Percentiles rank a stretch among this genome's conserved stretches.
These are phyloP conservation scores for Ajuga chamaepitys DNA, from an alignment of 257 asterid species.

Conservation along the genomic window DNA sequence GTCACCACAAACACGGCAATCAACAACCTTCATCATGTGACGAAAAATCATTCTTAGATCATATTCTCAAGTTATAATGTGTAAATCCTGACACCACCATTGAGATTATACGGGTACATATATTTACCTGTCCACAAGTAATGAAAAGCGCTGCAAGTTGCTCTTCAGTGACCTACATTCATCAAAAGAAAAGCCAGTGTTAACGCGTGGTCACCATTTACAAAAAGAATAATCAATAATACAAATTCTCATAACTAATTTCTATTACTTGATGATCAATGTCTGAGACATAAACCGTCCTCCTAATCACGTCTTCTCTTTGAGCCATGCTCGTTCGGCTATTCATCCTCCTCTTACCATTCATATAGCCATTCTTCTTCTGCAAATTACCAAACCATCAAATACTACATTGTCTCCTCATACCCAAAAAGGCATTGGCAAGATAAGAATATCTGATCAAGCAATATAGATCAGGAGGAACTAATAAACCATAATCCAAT, in stretches of 20 bases:
- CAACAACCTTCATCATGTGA: slow-evolving; percentile 49
- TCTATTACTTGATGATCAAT: slow-evolving; percentile 67
- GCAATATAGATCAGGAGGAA: too few relatives aligned
- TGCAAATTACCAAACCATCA: slow-evolving; percentile 22
- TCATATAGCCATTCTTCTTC: slow-evolving; percentile 48
- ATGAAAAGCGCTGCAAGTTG: slow-evolving; percentile 67
- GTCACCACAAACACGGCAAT: slow-evolving; percentile 78
- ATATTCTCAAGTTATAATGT: not conserved
- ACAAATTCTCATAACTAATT: not conserved
- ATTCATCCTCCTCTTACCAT: slow-evolving; percentile 51
- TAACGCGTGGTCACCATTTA: not conserved
- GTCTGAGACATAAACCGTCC: slow-evolving; percentile 71
- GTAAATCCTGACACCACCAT: not conserved
- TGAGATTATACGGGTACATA: slow-evolving; percentile 1
- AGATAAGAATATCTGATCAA: not conserved
- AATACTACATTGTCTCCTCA: slow-evolving; percentile 8
- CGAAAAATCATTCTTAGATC: not conserved
- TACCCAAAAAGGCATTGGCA: not conserved
- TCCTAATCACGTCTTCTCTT: slow-evolving; percentile 63
- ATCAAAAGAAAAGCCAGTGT: slow-evolving; percentile 7
- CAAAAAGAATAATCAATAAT: not conserved
- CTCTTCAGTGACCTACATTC: slow-evolving; percentile 60
- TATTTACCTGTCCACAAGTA: slow-evolving; percentile 54
- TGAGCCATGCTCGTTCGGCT: slow-evolving; percentile 65
- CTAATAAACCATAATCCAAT: not conserved